Base-by-base conservation (phyloP, 306 rosid species). In the Lupinus albus region DNA sequence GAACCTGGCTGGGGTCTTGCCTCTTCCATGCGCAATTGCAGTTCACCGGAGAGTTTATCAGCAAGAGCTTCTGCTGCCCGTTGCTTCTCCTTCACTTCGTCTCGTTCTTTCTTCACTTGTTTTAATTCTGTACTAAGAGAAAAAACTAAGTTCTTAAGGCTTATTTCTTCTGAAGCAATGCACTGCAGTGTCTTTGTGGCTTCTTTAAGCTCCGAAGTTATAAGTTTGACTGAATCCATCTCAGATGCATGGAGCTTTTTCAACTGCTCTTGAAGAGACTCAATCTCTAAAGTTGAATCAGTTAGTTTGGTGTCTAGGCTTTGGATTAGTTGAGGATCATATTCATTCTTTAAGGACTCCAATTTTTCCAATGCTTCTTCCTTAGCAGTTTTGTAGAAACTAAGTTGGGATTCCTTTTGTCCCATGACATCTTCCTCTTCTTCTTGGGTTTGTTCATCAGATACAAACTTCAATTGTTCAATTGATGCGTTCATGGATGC, bases 131-230 rank as follows among this genome's bases (percentile, higher is more conserved):
- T 39, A 73, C 71, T 74, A 6, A 87, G 84, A 11, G 72, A 71
- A 66, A 35, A 76, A 71, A 87, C 84, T 11, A 82, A 67, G 71
- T 47, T 81, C 14, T 79, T 74, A 14, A 92, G 86, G 56, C 80
- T 77, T 70, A 55, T 82, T 71, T 84, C 95, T 79, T 89, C 95
- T 30, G 78, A 85, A 38, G 83, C 83, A 57, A 85, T 59, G 11
- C 70, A 76, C 76, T 84, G 85, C 48, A 92, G 81, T 33, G 67
- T 72, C 74, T 70, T 69, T n/a, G 88, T 80, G 52, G 95, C 86
- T 78, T 87, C 89, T 48, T 74, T 83, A 48, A 89, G 90, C 74
- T 89, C 89, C 25, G 69, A 53, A 8, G 88, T 81, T 10, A 85
- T 58, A 10, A 58, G 63, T 66, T 79, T 84, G 48, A 84, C 76